Evolutionary conservation across 768 basidiomycete species (phyloP).

Genomic region (Artomyces pyxidatus): DNA sequence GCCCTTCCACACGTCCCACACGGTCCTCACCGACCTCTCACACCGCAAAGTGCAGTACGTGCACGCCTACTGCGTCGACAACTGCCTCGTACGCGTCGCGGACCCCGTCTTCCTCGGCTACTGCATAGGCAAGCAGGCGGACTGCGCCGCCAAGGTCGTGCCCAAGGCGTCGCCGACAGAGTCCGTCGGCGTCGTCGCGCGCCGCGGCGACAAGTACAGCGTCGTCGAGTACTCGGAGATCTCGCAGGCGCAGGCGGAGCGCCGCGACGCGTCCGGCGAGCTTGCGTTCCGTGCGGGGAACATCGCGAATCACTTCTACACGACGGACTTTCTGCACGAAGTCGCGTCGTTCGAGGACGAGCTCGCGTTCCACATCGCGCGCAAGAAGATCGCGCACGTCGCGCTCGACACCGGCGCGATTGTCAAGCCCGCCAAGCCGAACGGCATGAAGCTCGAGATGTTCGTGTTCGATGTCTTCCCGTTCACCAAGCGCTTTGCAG

Average conservation of each 20-base stretch:
- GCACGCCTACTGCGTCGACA: conserved; percentile 97
- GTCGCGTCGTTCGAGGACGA: conserved; percentile 78
- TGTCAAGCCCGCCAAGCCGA: conserved; percentile 82
- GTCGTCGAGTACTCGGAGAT: conserved; percentile 99
- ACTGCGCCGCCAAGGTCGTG: conserved; percentile 95
- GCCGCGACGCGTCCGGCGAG: conserved; percentile 62
- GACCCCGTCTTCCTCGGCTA: conserved; percentile 97
- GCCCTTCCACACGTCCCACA: conserved; percentile 45
- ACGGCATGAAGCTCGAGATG: conserved; percentile 98
- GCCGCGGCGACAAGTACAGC: conserved; percentile 72
- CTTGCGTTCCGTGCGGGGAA: conserved; percentile 91
- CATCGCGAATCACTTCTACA: conserved; percentile 98
- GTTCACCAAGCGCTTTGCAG: conserved; percentile 71
- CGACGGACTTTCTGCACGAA: conserved; percentile 68
- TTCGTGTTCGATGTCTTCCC: conserved; percentile 99
- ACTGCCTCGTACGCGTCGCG: conserved; percentile 95
- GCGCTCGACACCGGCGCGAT: conserved; percentile 57
- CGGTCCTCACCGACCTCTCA: conserved; percentile 79
- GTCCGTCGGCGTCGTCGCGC: conserved; percentile 91
- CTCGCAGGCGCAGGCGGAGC: conserved; percentile 76
- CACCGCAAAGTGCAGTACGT: conserved; percentile 76
- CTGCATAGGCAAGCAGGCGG: conserved; percentile 80
- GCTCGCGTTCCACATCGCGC: conserved; percentile 95
- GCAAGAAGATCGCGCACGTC: conserved; percentile 91
- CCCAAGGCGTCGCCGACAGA: conserved; percentile 82